A percentile compares a stretch with the other conserved stretches of the same genome.
Evolutionary conservation across 2,329 filamentous ascomycete species (phyloP).

Genomic region (Coleophoma crateriformis): DNA sequence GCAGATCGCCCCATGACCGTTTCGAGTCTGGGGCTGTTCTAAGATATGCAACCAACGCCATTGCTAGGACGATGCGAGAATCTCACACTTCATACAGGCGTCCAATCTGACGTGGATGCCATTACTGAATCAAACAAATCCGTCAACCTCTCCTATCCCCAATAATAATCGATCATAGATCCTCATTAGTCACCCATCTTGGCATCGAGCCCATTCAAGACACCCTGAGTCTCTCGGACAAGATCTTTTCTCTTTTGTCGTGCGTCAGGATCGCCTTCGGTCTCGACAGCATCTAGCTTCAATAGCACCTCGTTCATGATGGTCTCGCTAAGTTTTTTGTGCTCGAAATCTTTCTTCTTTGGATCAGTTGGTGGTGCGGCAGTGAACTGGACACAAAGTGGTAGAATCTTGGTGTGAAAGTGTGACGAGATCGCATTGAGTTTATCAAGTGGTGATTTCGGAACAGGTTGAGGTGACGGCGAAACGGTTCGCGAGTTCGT

Average conservation of each 20-base stretch:
- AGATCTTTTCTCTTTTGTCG: constrained; percentile 63
- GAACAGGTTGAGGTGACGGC: constrained; percentile 27
- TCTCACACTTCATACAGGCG: too few species aligned
- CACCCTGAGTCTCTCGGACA: constrained; percentile 64
- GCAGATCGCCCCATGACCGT: too few species aligned
- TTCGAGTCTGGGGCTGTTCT: too few species aligned
- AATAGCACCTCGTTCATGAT: constrained; percentile 70
- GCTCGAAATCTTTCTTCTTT: constrained; percentile 67
- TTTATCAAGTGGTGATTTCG: constrained; percentile 49
- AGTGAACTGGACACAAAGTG: constrained; percentile 57
- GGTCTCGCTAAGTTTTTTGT: constrained; percentile 70
- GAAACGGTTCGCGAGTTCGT: constrained; percentile 21
- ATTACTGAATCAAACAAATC: background rate
- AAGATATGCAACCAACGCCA: too few species aligned
- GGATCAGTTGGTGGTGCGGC: constrained; percentile 56
- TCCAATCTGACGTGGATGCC: background rate
- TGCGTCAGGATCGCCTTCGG: constrained; percentile 61
- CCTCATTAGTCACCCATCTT: constrained; percentile 7
- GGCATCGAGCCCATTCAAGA: constrained; percentile 59
- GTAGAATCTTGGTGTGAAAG: constrained; percentile 60
- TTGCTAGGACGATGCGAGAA: too few species aligned
- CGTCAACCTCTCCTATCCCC: background rate
- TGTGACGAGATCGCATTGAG: constrained; percentile 60
- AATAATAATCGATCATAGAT: too few species aligned
- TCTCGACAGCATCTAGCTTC: constrained; percentile 73